Evolutionary conservation across 306 rosid species (phyloP), one percentile per base, ranked within the genome.

Genomic region (Begonia masoniana): DNA sequence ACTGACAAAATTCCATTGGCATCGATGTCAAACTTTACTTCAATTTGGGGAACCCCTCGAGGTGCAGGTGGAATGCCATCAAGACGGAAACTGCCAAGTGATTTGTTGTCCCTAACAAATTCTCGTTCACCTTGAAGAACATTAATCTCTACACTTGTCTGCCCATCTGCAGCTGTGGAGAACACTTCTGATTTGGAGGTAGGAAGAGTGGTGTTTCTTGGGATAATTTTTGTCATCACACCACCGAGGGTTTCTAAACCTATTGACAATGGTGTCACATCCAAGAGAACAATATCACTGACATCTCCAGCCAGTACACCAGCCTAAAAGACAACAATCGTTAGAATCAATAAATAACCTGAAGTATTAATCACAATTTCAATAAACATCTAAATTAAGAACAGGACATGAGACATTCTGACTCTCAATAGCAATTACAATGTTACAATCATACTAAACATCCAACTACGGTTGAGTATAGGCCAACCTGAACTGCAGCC

Each of bases 51-150:
- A 58, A 83, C 96, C 47, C 99, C 99, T 3, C 95, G 91, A 1
- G 92, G 99, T 2, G 94, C 99, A 36, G 96, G 96, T 0, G 96
- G 94, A 52, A 89, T 89, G 46, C 97, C 97, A 21, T 89, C 97
- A 65, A 89, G 69, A 4, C 96, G 86, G 84, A 91, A 91, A 66
- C 96, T 91, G 45, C 99, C 96, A 24, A 91, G 86, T 58, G 99
- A 91, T 66, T 91, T 91, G 65, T 91, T 91, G 69, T 86, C 99
- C 78, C 96, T 73, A 6, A 91, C 95, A 57, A 91, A 85, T 55
- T 89, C 97, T 71, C 97, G 69, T 64, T 89, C 97, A 0, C 97
- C 97, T 62, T 89, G 97, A 50, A 88, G 94, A 4, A 88, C 96
- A 50, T 81, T 88, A 62, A 88, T 88, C 75, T 88, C 96, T 9